Evolutionary conservation across 2,329 filamentous ascomycete species (phyloP).

Genomic region (Graphilbum fragrans): DNA sequence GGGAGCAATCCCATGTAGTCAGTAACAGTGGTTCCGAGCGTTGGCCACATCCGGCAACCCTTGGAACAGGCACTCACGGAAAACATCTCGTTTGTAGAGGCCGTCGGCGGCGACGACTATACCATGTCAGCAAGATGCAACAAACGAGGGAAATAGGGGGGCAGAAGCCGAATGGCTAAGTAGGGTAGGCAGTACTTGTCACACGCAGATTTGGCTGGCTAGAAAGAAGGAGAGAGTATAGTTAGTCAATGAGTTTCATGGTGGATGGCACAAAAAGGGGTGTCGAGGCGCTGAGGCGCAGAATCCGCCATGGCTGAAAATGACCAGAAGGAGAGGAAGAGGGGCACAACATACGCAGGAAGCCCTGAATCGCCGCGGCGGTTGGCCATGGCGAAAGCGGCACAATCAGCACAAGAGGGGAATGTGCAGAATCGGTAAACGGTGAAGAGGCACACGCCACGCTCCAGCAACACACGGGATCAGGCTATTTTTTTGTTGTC

Average conservation of each 20-base stretch:
- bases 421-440: background rate
- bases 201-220: conserved; percentile 83
- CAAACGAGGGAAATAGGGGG: background rate
- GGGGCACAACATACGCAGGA: conserved; percentile 40
- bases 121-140: conserved; percentile 21
- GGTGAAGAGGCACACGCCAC: too few species aligned
- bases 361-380: conserved; percentile 47
- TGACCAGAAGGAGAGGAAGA: background rate
- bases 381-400: conserved; percentile 24
- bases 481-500: too few species aligned
- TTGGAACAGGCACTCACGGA: conserved; percentile 53
- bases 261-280: too few species aligned
- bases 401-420: background rate
- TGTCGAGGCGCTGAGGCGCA: too few species aligned
- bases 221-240: too few species aligned
- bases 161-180: conserved; percentile 1
- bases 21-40: too few species aligned
- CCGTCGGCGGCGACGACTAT: conserved; percentile 97
- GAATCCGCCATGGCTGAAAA: too few species aligned
- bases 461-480: too few species aligned
- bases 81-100: conserved; percentile 97
- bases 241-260: too few species aligned
- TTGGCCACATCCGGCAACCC: too few species aligned
- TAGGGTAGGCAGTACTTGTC: conserved; percentile 56
- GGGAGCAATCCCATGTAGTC: background rate